Percentiles rank a stretch among this genome's conserved stretches.
phyloP scores from a whole-genome alignment of 805 yeast genomes.

The Barnettozyma sucrosica region DNA sequence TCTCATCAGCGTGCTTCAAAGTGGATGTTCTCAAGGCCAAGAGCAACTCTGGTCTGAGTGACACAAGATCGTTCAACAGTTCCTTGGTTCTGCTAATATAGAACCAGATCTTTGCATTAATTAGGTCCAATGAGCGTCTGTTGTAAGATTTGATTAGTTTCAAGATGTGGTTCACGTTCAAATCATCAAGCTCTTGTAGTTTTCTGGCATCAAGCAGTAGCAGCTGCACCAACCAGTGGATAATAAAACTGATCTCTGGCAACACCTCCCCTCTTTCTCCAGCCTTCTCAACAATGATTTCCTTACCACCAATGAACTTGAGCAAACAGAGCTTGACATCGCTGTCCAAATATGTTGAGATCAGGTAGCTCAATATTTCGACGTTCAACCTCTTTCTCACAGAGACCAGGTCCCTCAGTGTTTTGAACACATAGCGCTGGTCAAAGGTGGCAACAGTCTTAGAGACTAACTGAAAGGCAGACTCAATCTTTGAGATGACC shows the following conservation, averaged over 20 bases:
- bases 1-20: slow-evolving; percentile 86
- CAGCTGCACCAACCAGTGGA: slow-evolving; percentile 74
- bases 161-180: slow-evolving; percentile 47
- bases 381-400: slow-evolving; percentile 61
- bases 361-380: slow-evolving; percentile 47
- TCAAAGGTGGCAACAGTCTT: slow-evolving; percentile 72
- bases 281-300: slow-evolving; percentile 29
- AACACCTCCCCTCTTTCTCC: slow-evolving; percentile 35
- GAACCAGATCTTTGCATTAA: slow-evolving; percentile 91
- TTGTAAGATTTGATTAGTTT: slow-evolving; percentile 54
- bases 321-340: slow-evolving; percentile 39
- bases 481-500: slow-evolving; percentile 28
- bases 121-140: slow-evolving; percentile 76
- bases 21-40: slow-evolving; percentile 80
- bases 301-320: slow-evolving; percentile 32
- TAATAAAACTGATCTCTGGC: slow-evolving; percentile 77
- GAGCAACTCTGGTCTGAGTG: slow-evolving; percentile 67
- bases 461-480: slow-evolving; percentile 29
- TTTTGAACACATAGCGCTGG: slow-evolving; percentile 81
- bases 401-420: slow-evolving; percentile 74
- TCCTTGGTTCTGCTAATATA: slow-evolving; percentile 79
- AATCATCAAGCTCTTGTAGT: slow-evolving; percentile 41
- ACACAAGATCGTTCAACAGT: slow-evolving; percentile 41
- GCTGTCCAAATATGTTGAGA: slow-evolving; percentile 51
- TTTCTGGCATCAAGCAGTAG: slow-evolving; percentile 61